Base-by-base conservation (phyloP, 2,329 filamentous ascomycete species). In the Aspergillus puulaauensis region DNA sequence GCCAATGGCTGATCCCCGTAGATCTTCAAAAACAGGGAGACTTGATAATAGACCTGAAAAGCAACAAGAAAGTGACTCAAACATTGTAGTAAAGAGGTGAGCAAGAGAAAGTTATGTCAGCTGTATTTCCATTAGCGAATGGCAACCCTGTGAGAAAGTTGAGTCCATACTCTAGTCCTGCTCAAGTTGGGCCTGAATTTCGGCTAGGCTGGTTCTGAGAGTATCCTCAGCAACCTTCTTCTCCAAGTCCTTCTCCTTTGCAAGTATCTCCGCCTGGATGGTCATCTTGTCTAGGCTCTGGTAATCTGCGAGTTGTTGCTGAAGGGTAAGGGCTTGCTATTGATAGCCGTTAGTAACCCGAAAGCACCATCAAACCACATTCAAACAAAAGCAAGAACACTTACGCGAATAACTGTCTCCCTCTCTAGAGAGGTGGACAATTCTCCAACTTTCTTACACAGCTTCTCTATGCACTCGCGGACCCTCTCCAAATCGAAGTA, bases 351-450 rank as follows among this genome's bases (percentile, higher is more conserved):
- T 45, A 59, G 46, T 43, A 23, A 19, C 21, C 21, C 4, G 15
- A 40, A 52, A 49, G 6, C 15, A 37, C 6, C 35, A 5, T n/a
- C 2, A 14, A 3, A 33, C 41, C 5, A 35, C 27, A 48, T 6
- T n/a, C 35, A 9, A 47, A 12, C 41, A 14, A 9, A 40, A 41
- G 17, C 6, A 33, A 41, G 35, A 14, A 27, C 4, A 48, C 63
- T 59, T 61, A 66, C 64, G n/a, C 58, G 56, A 41, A 66, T 54
- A 17, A 59, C 54, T 35, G 52, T 46, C 23, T 64, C 62, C 39
- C 63, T 57, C 46, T 58, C 49, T n/a, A 17, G 45, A 11, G 58
- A 27, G 6, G 46, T 56, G 4, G 40, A 24, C 15, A 56, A 57
- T 37, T 58, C 58, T 12, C 57, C 46, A 31, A 56, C 58, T 21